Evolutionary conservation across 176 grass and related monocot genomes (phyloP).

Genomic region (Pontederia paniculata): DNA sequence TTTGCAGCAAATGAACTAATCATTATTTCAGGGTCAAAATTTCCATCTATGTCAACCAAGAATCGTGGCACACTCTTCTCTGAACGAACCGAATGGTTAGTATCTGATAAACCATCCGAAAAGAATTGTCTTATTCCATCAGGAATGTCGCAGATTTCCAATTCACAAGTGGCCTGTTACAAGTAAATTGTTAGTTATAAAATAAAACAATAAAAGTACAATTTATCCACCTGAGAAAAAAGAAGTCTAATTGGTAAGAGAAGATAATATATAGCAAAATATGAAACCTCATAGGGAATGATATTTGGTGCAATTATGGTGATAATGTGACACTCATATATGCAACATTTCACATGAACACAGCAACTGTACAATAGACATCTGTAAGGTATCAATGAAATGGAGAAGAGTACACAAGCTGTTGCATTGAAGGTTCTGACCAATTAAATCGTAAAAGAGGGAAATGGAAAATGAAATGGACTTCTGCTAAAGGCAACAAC

Average conservation of each 20-base stretch:
- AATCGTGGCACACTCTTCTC: constrained; percentile 65
- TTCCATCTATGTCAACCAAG: constrained; percentile 59
- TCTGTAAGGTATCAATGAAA: too few relatives aligned
- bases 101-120: constrained; percentile 40
- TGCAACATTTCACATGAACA: too few relatives aligned
- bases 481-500: too few relatives aligned
- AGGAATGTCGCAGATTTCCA: constrained; percentile 72
- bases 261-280: neutral
- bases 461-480: too few relatives aligned
- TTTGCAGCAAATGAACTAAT: constrained; percentile 50
- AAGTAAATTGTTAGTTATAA: neutral
- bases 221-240: constrained; percentile 12
- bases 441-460: too few relatives aligned
- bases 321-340: too few relatives aligned
- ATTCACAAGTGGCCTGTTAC: constrained; percentile 70
- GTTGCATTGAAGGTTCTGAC: too few relatives aligned
- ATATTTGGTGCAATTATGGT: too few relatives aligned
- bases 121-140: constrained; percentile 71
- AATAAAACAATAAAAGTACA: constrained; percentile 21
- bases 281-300: too few relatives aligned
- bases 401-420: too few relatives aligned
- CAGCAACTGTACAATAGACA: too few relatives aligned
- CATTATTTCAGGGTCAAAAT: constrained; percentile 47
- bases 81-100: constrained; percentile 31
- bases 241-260: constrained; percentile 11